Base-by-base conservation (phyloP, 495 filamentous ascomycete species). In the Xylaria telfairii region DNA sequence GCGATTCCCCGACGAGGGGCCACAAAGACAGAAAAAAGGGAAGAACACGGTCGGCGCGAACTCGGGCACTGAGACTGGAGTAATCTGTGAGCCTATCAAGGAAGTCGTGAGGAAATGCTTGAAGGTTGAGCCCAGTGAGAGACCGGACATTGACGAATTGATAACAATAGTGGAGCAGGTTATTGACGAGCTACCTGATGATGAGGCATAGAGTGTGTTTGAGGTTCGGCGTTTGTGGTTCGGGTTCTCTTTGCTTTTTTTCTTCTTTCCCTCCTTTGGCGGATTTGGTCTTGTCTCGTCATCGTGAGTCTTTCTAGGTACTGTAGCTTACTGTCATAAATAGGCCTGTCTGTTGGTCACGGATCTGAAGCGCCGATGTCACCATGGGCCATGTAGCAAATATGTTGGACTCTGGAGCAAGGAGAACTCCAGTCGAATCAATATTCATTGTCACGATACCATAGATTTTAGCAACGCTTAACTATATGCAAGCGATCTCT, bases 111-210 rank as follows among this genome's bases (percentile, higher is more conserved):
- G 94, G 82, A 90, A 87, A 77, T 99, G 96, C 81, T 82, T 99
- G 78, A 90, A 86, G 79, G 94, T 99, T n/a, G 96, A 99, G 83
- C 92, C 96, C 32, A 89, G 84, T 12, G 96, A 99, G 76, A 85
- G 96, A 70, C 96, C 96, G 13, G 92, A 96, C 82, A 92, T 99
- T 71, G 90, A 93, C 72, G 92, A 97, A 84, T 77, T 99, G 82
- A 97, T 97, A 75, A 82, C 84, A 67, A 87, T 94, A 78, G 90
- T 97, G 47, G 89, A 94, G 83, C 82, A 85, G 59, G 91, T 93
- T 9, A 89, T 98, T 74, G 88, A 85, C 24, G 85, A 87, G 73
- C 77, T 96, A 73, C 92, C 93, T 4, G 91, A 92, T 17, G 93
- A 96, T 74, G 90, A 87, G 51, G 69, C 72, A 69, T 77, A 68